These are phyloP conservation scores for Kazachstania psychrophila DNA, from an alignment of 805 yeast genomes.

Conservation along the genomic window DNA sequence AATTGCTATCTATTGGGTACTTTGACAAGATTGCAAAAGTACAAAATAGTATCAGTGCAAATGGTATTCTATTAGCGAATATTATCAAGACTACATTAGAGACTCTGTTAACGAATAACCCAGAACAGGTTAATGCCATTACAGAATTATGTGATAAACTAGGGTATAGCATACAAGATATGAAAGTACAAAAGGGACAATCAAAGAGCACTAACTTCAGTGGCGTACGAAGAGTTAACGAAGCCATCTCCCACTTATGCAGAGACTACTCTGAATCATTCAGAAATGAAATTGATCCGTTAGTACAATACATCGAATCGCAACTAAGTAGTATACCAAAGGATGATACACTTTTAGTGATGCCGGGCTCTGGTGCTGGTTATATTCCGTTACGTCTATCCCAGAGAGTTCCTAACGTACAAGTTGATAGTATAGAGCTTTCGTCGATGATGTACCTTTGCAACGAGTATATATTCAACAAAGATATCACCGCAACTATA, in stretches of 20 bases:
- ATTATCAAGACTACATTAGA: constrained; percentile 35
- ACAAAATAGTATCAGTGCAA: constrained; percentile 39
- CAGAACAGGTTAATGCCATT: too few relatives aligned
- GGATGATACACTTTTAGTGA: constrained; percentile 41
- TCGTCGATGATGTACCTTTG: constrained; percentile 69
- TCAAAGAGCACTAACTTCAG: too few relatives aligned
- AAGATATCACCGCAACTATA: constrained; percentile 17
- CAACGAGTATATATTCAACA: constrained; percentile 42
- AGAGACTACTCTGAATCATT: constrained; percentile 66
- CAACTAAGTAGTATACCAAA: constrained; percentile 33
- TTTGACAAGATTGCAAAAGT: constrained; percentile 40
- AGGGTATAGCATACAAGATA: too few relatives aligned
- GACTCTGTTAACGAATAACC: not conserved
- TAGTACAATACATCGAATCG: constrained; percentile 41
- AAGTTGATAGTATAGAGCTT: constrained; percentile 66
- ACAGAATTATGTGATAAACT: too few relatives aligned
- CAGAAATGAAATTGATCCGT: constrained; percentile 41
- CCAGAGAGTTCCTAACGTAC: constrained; percentile 30
- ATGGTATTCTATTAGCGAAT: constrained; percentile 39
- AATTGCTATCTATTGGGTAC: too few relatives aligned
- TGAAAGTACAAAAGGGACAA: too few relatives aligned
- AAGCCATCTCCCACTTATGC: constrained; percentile 62
- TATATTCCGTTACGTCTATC: constrained; percentile 59
- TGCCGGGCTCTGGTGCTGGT: constrained; percentile 89
- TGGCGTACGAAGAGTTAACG: constrained; percentile 42